These are phyloP conservation scores for Stentor roeselii DNA, from an alignment of 73 alveolate genomes.

Conservation along the genomic window DNA sequence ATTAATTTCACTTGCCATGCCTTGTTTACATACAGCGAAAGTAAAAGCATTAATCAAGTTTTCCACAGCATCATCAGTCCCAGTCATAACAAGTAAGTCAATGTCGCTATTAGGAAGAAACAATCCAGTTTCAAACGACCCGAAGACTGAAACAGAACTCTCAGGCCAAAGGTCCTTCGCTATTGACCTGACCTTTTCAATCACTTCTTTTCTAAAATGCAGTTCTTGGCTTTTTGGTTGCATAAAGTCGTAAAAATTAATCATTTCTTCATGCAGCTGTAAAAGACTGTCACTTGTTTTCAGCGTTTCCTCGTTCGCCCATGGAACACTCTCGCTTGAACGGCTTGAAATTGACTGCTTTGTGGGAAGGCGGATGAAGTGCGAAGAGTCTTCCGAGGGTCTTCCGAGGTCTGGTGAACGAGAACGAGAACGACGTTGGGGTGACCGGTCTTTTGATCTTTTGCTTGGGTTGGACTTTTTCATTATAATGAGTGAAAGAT, in stretches of 20 bases:
- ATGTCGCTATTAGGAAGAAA: slow-evolving; percentile 94
- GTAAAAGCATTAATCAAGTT: slow-evolving; percentile 42
- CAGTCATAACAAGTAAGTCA: slow-evolving; percentile 68
- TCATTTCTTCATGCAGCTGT: slow-evolving; percentile 91
- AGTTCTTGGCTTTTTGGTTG: slow-evolving; percentile 71
- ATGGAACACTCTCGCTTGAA: no score
- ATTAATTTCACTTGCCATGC: slow-evolving; percentile 43
- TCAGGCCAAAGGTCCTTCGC: slow-evolving; percentile 40
- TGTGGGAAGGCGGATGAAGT: no score
- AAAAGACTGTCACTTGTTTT: slow-evolving; percentile 36
- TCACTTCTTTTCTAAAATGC: slow-evolving; percentile 53
- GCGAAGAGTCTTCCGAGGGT: no score
- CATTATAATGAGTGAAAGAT: no score
- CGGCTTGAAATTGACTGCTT: no score
- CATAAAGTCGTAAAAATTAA: slow-evolving; percentile 83
- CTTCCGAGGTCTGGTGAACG: no score
- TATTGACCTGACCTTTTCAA: slow-evolving; percentile 45
- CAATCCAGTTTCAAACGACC: slow-evolving; percentile 88
- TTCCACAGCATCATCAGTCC: slow-evolving; percentile 32
- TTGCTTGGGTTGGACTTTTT: no score
- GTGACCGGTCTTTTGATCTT: no score
- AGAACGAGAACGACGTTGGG: no score
- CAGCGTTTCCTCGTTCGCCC: background rate
- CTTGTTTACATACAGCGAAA: slow-evolving; percentile 28
- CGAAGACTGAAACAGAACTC: slow-evolving; percentile 72